phyloP scores from a whole-genome alignment of 306 rosid species.

The Vachellia collinsii region DNA sequence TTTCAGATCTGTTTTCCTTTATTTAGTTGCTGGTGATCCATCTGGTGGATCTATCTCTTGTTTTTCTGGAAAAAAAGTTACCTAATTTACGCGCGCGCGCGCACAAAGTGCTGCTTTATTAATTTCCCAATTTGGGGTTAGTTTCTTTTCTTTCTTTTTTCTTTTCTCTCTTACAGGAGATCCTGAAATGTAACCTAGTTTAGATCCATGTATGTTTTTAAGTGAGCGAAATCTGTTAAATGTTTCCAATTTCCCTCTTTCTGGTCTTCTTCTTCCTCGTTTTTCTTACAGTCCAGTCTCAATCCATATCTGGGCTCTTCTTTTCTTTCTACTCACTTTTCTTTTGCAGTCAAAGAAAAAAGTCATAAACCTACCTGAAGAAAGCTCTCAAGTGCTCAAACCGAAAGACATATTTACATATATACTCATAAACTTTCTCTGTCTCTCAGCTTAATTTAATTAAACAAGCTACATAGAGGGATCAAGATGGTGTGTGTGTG shows the following conservation, averaged over 20 bases:
- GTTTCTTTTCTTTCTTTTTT: background rate
- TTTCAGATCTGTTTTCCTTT: constrained; percentile 40
- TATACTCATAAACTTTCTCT: constrained; percentile 23
- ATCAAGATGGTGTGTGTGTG: background rate
- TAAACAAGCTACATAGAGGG: background rate
- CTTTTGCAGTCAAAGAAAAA: constrained; percentile 79
- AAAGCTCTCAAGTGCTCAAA: constrained; percentile 31
- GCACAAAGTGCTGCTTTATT: background rate
- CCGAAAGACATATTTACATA: background rate
- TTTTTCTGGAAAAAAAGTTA: background rate
- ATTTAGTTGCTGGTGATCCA: background rate
- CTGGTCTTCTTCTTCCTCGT: constrained; percentile 23
- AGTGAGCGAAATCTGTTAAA: background rate
- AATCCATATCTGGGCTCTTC: constrained; percentile 53
- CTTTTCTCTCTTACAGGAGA: background rate
- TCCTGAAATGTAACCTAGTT: background rate
- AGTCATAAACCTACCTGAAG: constrained; percentile 49
- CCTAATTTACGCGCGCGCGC: background rate
- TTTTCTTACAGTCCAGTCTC: constrained; percentile 63
- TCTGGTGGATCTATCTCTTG: background rate
- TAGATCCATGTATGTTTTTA: background rate
- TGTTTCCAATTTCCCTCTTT: constrained; percentile 30
- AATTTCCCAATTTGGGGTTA: background rate
- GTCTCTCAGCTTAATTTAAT: constrained; percentile 7
- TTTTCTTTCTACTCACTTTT: constrained; percentile 15